A percentile compares a stretch with the other conserved stretches of the same genome.
phyloP scores from a whole-genome alignment of 768 basidiomycete species.

The Brasilioporus rufonigricans region DNA sequence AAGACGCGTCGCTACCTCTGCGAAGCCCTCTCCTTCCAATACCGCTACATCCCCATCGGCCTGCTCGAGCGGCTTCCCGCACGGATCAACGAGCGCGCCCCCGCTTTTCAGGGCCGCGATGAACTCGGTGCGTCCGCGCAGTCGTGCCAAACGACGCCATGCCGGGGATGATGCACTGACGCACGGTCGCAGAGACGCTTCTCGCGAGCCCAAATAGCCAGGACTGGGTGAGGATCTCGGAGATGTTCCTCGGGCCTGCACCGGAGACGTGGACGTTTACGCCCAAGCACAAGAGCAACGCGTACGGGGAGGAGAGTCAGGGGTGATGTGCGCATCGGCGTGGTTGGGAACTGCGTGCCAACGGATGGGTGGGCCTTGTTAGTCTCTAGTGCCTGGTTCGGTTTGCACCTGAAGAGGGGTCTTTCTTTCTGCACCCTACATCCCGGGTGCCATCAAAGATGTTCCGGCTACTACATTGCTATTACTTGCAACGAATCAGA shows the following conservation, averaged over 20 bases:
- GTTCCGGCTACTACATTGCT: no score
- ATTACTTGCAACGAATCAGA: no score
- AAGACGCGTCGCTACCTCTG: conserved; percentile 90
- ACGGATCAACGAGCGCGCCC: conserved; percentile 87
- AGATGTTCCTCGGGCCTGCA: conserved; percentile 90
- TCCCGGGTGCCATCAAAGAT: no score
- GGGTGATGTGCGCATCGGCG: conserved; percentile 36
- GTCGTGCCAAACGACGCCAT: not conserved
- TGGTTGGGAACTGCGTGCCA: no score
- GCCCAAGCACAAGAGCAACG: conserved; percentile 94
- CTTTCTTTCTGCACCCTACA: no score
- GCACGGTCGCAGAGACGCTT: conserved; percentile 63
- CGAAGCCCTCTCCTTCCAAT: conserved; percentile 93
- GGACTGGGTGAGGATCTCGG: conserved; percentile 92
- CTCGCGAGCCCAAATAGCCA: conserved; percentile 74
- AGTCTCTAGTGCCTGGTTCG: no score
- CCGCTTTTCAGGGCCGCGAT: conserved; percentile 81
- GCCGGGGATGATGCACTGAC: not conserved
- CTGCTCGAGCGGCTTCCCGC: conserved; percentile 80
- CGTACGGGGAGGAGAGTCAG: conserved; percentile 62
- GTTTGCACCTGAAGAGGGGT: no score
- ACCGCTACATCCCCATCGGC: conserved; percentile 94
- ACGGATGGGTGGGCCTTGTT: no score
- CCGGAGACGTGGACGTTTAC: conserved; percentile 83
- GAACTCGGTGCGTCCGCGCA: conserved; percentile 65